Evolutionary conservation across 495 filamentous ascomycete species (phyloP).

Genomic region (Neurospora sublineolata): DNA sequence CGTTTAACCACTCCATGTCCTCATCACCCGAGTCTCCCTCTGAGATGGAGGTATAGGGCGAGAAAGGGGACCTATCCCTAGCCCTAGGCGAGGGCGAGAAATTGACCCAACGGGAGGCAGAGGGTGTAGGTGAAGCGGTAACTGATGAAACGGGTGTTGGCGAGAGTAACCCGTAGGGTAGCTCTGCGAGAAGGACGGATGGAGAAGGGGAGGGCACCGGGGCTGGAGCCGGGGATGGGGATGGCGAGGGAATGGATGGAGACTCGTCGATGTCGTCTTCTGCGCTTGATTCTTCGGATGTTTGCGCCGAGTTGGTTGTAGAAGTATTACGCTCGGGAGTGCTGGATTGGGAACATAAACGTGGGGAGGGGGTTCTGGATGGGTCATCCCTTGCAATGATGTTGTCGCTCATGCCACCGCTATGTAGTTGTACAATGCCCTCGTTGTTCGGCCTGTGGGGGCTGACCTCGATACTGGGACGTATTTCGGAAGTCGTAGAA

Average conservation of each 20-base stretch:
- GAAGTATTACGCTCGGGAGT: no score
- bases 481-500: no score
- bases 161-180: neutral
- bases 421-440: neutral
- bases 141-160: neutral
- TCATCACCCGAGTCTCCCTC: neutral
- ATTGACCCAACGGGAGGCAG: neutral
- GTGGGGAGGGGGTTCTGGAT: neutral
- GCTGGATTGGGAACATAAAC: neutral
- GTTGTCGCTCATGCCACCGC: neutral
- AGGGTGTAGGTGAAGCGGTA: neutral
- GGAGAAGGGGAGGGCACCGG: neutral
- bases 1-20: neutral
- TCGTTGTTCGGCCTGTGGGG: neutral
- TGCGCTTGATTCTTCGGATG: no score
- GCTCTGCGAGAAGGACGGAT: neutral
- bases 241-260: no score
- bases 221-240: no score
- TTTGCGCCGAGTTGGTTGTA: no score
- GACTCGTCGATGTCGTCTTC: no score
- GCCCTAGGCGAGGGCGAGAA: neutral
- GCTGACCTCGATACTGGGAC: no score
- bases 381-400: neutral
- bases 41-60: neutral
- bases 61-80: neutral